phyloP scores from a whole-genome alignment of 345 rosid species.

The Mercurialis annua region DNA sequence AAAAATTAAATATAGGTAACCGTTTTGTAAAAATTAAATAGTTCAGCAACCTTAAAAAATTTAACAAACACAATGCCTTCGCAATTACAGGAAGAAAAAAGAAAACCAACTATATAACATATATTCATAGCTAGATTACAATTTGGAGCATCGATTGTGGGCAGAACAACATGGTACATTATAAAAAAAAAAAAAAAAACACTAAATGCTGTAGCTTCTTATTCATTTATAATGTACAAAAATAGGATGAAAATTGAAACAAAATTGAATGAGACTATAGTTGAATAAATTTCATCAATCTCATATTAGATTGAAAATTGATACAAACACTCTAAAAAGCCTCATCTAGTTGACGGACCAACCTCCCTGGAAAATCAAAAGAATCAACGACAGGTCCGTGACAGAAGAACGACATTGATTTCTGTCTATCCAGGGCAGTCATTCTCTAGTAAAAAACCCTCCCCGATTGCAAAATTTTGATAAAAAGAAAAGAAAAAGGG shows the following conservation, averaged over 20 bases:
- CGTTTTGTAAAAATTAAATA: no score
- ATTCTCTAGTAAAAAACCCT: background rate
- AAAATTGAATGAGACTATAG: background rate
- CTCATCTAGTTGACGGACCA: slow-evolving; percentile 1
- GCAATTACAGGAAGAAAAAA: no score
- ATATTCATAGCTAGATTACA: no score
- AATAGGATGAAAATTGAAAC: background rate
- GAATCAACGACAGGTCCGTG: slow-evolving; percentile 13
- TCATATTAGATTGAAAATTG: slow-evolving; percentile 5
- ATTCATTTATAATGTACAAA: background rate
- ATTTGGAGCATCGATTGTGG: no score
- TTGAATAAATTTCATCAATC: background rate
- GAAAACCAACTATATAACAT: no score
- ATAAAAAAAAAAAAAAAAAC: background rate
- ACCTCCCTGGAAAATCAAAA: slow-evolving; percentile 10
- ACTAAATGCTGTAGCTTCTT: no score
- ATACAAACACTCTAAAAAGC: slow-evolving; percentile 9
- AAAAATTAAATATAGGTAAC: no score
- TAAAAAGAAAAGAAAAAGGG: background rate
- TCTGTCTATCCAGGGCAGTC: slow-evolving; percentile 6
- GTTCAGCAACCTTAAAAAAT: no score
- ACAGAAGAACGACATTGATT: background rate
- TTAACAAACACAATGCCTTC: no score
- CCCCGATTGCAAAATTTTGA: background rate
- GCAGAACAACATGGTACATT: background rate